Conservation (phyloP, 1,139 yeast species). For the Diutina siamensis region DNA sequence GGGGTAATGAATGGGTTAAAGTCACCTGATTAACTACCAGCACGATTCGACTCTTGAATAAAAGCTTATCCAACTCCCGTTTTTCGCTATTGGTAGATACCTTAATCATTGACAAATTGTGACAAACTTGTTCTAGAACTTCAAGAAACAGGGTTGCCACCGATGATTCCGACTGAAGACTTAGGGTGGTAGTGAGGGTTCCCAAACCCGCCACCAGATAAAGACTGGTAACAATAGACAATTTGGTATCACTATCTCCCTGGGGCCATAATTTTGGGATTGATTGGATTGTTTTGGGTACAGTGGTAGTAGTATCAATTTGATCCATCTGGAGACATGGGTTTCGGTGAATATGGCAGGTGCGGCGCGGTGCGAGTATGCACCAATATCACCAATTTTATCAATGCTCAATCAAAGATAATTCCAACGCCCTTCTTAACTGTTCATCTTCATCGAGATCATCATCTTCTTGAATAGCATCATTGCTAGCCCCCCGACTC, state of each 20-base stretch:
- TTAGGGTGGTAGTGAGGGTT: neutral
- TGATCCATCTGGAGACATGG: no score
- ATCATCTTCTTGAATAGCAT: neutral
- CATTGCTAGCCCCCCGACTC: no score
- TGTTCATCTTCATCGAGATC: conserved; percentile 15
- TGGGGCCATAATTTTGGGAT: neutral
- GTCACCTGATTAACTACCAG: neutral
- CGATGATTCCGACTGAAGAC: neutral
- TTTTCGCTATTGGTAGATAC: neutral
- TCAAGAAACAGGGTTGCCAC: neutral
- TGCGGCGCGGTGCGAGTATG: no score
- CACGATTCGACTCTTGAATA: neutral
- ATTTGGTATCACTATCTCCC: neutral
- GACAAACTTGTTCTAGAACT: neutral
- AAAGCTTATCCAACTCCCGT: conserved; percentile 1
- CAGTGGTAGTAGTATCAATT: no score
- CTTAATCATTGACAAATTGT: neutral
- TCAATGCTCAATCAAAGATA: conserved; percentile 7
- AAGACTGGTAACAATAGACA: neutral
- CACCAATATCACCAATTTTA: neutral
- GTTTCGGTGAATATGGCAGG: no score
- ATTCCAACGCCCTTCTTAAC: conserved; percentile 14
- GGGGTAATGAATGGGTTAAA: neutral
- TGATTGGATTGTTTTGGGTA: neutral
- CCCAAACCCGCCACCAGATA: conserved; percentile 1